Base-by-base conservation (phyloP, 768 basidiomycete species). In the Leccinum uliginosum region DNA sequence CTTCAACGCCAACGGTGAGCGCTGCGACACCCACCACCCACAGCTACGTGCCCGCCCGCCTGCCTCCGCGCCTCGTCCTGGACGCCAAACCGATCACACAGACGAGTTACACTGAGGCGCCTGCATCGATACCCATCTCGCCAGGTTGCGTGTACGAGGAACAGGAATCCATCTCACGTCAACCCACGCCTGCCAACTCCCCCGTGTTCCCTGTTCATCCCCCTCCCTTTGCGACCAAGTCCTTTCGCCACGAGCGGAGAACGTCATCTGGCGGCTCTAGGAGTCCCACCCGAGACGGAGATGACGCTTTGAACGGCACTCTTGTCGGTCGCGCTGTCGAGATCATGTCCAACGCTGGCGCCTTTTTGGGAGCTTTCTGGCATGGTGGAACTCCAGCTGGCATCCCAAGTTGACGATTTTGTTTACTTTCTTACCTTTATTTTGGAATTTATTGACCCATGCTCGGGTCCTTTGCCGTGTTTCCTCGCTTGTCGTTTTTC, bases 311-410 rank as follows among this genome's bases (percentile, higher is more conserved):
- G 58, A 69, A 67, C 21, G 78, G 75, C 5, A 80, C 76, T 35
- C 72, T 86, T 21, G 81, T 82, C 23, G 80, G 81, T 15, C 76
- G 82, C 49, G 85, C 91, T 23, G 89, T 86, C 19, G 90, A 87
- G 53, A 89, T 94, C 40, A 87, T 93, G 56, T 85, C 83, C 45
- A 85, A 80, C 51, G 92, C 92, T 2, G 85, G 89, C 19, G 88
- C 89, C 45, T 85, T 87, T 63, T 66, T 93, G 19, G 88, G 90
- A 21, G 74, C 79, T 21, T 73, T 86, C 57, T 86, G 83, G 84
- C 72, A 73, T 55, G 65, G 38, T 45, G 65, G 70, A 19, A 11
- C 61, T 19, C 59, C 63, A 30, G 35, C 65, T 17, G 54, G 64
- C 23, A 59, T 65, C 30, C 23, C 67, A n/a, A 44, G 67, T 23